phyloP scores from a whole-genome alignment of 495 filamentous ascomycete genomes.

The Aspergillus indologenus region DNA sequence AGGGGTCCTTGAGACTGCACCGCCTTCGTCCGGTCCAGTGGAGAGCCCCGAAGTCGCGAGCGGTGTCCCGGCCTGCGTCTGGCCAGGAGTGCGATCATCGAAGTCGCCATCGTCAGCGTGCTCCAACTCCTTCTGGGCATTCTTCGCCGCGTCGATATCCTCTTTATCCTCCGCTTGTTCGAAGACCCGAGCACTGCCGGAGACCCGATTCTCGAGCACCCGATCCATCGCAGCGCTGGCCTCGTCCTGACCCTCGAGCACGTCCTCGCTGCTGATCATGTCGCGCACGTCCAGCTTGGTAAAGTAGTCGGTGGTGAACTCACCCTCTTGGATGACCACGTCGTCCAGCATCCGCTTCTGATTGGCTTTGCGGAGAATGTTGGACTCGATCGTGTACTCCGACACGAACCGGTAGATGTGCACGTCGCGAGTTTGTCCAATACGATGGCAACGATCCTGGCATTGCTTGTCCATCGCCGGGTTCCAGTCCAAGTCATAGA shows the following conservation, averaged over 20 bases:
- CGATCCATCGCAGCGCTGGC: slow-evolving; percentile 83
- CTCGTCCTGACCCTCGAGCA: slow-evolving; percentile 56
- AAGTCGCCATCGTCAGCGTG: slow-evolving; percentile 90
- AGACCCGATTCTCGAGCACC: slow-evolving; percentile 61
- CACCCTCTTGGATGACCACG: slow-evolving; percentile 96
- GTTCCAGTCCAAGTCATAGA: slow-evolving; percentile 99
- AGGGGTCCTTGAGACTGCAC: slow-evolving; percentile 16
- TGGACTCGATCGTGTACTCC: slow-evolving; percentile 97
- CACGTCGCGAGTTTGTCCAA: slow-evolving; percentile 96
- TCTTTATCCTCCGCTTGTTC: slow-evolving; percentile 90
- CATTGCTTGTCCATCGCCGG: slow-evolving; percentile 99
- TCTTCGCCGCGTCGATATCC: slow-evolving; percentile 81
- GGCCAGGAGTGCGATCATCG: slow-evolving; percentile 57
- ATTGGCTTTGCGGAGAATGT: slow-evolving; percentile 92
- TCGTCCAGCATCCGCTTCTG: slow-evolving; percentile 98
- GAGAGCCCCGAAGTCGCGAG: slow-evolving; percentile 19
- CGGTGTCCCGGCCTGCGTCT: slow-evolving; percentile 31
- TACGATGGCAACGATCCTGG: slow-evolving; percentile 95
- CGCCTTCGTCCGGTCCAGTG: slow-evolving; percentile 16
- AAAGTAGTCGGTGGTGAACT: slow-evolving; percentile 98
- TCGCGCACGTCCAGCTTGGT: slow-evolving; percentile 71
- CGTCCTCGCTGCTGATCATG: slow-evolving; percentile 60
- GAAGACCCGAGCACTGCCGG: slow-evolving; percentile 60
- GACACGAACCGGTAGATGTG: slow-evolving; percentile 97
- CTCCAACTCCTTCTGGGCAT: slow-evolving; percentile 82